A percentile compares a stretch with the other conserved stretches of the same genome.
Evolutionary conservation across 805 yeast genomes (phyloP).

Genomic region (Spathaspora boniae): DNA sequence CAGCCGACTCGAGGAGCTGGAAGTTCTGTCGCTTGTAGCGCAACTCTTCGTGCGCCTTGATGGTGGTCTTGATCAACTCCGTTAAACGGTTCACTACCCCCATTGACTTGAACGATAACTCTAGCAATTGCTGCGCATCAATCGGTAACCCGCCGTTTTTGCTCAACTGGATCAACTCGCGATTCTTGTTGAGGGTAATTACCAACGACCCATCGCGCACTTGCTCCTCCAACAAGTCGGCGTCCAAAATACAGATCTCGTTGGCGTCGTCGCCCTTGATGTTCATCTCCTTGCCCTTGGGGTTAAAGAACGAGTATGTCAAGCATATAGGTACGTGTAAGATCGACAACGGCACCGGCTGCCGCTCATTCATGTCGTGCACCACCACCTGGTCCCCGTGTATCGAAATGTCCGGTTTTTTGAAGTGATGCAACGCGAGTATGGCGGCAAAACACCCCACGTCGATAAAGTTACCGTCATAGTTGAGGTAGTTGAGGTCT

Average conservation of each 20-base stretch:
- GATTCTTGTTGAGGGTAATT: constrained; percentile 81
- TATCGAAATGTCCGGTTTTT: constrained; percentile 72
- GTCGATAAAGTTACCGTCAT: constrained; percentile 91
- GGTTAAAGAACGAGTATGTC: constrained; percentile 82
- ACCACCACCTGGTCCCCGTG: constrained; percentile 55
- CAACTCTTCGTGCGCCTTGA: constrained; percentile 51
- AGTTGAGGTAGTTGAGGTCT: constrained; percentile 82
- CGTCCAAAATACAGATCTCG: constrained; percentile 70
- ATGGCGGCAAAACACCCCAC: constrained; percentile 88
- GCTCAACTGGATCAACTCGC: constrained; percentile 85
- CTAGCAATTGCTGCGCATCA: constrained; percentile 64
- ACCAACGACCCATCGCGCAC: constrained; percentile 77
- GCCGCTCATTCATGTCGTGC: constrained; percentile 72
- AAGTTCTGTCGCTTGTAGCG: constrained; percentile 38
- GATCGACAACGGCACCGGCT: constrained; percentile 81
- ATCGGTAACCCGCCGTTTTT: constrained; percentile 90
- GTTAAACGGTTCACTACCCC: constrained; percentile 61
- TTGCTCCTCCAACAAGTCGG: constrained; percentile 71
- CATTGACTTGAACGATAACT: constrained; percentile 66
- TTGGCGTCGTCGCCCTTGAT: constrained; percentile 61
- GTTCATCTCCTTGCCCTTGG: constrained; percentile 59
- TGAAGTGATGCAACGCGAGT: constrained; percentile 78
- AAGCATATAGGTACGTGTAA: constrained; percentile 88
- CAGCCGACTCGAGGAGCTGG: constrained; percentile 35
- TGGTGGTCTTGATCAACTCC: constrained; percentile 51